These are phyloP conservation scores for Phytopythium mirpurense DNA, from an alignment of 352 stramenopile species.

Conservation along the genomic window DNA sequence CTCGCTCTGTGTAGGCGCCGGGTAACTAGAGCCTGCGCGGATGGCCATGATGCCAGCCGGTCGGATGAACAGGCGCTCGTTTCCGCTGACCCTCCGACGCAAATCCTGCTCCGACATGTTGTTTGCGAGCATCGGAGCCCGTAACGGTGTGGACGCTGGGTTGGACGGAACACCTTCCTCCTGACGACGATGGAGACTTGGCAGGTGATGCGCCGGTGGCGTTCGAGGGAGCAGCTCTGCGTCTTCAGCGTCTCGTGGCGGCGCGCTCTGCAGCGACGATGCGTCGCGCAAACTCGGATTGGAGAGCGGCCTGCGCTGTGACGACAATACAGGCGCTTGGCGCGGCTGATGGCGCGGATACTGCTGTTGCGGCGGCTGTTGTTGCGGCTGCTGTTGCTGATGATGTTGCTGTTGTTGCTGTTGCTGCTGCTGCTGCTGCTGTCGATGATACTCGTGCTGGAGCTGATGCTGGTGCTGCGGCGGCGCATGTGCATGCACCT, in stretches of 20 bases:
- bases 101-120: conserved; percentile 7
- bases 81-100: not conserved
- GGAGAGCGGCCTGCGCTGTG: not conserved
- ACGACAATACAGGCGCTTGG: not conserved
- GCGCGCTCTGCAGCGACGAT: not conserved
- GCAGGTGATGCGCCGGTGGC: not conserved
- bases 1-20: not conserved
- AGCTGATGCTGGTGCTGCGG: conserved; percentile 5
- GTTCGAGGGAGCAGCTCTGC: not conserved
- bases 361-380: conserved; percentile 4
- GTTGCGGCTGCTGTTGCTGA: not conserved
- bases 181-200: conserved; percentile 1
- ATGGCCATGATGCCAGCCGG: not conserved
- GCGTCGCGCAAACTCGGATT: not conserved
- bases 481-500: conserved; percentile 9
- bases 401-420: not conserved
- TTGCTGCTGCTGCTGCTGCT: not conserved
- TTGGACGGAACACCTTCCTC: not conserved
- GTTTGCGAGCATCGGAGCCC: conserved; percentile 3
- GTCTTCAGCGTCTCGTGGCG: not conserved
- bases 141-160: not conserved
- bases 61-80: conserved; percentile 6
- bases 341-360: conserved; percentile 1
- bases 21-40: not conserved
- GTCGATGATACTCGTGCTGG: conserved; percentile 4